Conservation (phyloP, 345 rosid genomes). For the Abelmoschus esculentus region DNA sequence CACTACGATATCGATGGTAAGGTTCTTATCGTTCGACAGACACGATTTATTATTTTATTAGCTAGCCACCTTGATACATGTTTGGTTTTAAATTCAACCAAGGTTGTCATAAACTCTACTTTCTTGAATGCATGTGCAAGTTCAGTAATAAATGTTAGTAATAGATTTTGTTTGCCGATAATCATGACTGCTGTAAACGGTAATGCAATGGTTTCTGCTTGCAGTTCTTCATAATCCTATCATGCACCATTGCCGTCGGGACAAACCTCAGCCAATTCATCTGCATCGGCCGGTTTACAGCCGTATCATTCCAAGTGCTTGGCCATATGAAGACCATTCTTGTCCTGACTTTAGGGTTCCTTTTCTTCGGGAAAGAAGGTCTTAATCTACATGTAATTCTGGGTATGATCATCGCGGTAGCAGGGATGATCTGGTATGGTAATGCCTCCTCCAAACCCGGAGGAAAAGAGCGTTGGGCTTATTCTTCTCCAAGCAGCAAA, state of each 20-base stretch:
- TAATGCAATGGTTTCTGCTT: slow-evolving; percentile 8
- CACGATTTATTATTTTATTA: too few relatives aligned
- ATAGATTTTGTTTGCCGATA: too few relatives aligned
- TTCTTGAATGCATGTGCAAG: not conserved
- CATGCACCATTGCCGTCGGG: slow-evolving; percentile 91
- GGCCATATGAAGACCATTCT: slow-evolving; percentile 99
- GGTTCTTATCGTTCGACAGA: too few relatives aligned
- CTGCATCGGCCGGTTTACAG: slow-evolving; percentile 92
- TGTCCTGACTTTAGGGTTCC: slow-evolving; percentile 74
- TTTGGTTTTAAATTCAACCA: not conserved
- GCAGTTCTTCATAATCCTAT: slow-evolving; percentile 74
- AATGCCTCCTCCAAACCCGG: slow-evolving; percentile 90
- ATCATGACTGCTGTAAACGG: not conserved
- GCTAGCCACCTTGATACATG: too few relatives aligned
- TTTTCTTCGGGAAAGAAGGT: slow-evolving; percentile 74
- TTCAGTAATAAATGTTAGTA: too few relatives aligned
- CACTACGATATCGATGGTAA: too few relatives aligned
- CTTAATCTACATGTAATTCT: slow-evolving; percentile 72
- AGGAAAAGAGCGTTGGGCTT: slow-evolving; percentile 13
- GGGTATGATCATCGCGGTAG: slow-evolving; percentile 84
- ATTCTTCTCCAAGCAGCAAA: slow-evolving; percentile 38
- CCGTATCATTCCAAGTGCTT: slow-evolving; percentile 93
- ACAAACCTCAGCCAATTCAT: slow-evolving; percentile 99
- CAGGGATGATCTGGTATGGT: slow-evolving; percentile 91
- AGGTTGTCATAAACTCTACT: not conserved